Evolutionary conservation across 2,329 filamentous ascomycete species (phyloP), one percentile per base, ranked within the genome.

Genomic region (Fusarium pininemorale): DNA sequence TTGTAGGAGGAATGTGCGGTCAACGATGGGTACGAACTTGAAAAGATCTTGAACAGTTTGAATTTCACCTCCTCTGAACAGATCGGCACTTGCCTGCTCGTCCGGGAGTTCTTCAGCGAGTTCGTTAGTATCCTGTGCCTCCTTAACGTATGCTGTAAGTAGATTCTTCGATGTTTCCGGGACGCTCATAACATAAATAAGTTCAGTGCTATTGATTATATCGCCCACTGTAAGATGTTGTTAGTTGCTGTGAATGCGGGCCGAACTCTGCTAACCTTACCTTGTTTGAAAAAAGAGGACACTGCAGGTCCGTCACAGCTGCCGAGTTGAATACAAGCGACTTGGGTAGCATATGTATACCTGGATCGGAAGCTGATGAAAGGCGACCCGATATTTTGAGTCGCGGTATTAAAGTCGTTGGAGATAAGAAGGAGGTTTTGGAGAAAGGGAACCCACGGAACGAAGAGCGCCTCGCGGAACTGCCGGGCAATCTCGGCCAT

Each of bases 251-350:
- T 10, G 3, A 18, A 7, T 32, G 3, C 7, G 4, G 1, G 8
- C 0, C 7, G 15, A 24, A n/a, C 11, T 10, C 47, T 3, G 0
- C 0, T n/a, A n/a, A 50, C 2, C 47, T 3, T 32, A 32, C 47
- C 47, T 32, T 50, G 47, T 4, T 50, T 50, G 15, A 50, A 50
- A 5, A 50, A 50, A 0, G 47, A 50, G 15, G 47, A 50, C 5
- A 50, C 28, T 4, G 15, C 28, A n/a, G 28, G 47, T 2, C 47
- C 22, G 7, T 18, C 22, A 7, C 47, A 50, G 28, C 22, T n/a
- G 4, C 28, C 47, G 1, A 50, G 47, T 7, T 50, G 7, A 13
- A 50, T 15, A 50, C 47, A 50, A 50, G 47, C 16, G 5, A 22
- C 10, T 18, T 50, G 22, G 3, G 15, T 50, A 3, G 47, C 28